These are phyloP conservation scores for Penicillium riverlandense DNA, from an alignment of 495 filamentous ascomycete genomes.

Conservation along the genomic window DNA sequence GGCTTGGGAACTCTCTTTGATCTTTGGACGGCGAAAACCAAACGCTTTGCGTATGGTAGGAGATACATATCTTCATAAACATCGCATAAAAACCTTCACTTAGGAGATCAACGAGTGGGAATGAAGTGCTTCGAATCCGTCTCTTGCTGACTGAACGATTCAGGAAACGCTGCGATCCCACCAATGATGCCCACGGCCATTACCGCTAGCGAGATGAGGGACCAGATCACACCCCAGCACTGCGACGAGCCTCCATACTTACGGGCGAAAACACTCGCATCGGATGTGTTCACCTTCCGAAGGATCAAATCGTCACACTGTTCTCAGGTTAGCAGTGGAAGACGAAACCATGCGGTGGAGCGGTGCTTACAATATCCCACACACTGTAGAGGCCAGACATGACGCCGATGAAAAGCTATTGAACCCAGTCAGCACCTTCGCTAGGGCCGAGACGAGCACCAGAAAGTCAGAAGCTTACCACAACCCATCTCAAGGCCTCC, in stretches of 20 bases:
- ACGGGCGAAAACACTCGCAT: slow-evolving; percentile 74
- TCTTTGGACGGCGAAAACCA: too few species aligned
- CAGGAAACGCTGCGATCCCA: slow-evolving; percentile 67
- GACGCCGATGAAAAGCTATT: slow-evolving; percentile 66
- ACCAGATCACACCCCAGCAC: slow-evolving; percentile 79
- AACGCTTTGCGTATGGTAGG: too few species aligned
- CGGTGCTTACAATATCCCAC: slow-evolving; percentile 68
- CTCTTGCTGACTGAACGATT: slow-evolving; percentile 60
- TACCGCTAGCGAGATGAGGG: slow-evolving; percentile 58
- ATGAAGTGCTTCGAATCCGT: slow-evolving; percentile 62
- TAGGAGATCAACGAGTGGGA: slow-evolving; percentile 27
- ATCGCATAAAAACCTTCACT: too few species aligned
- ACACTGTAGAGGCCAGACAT: slow-evolving; percentile 73
- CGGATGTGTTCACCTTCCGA: slow-evolving; percentile 71
- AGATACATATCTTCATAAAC: too few species aligned
- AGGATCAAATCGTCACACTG: slow-evolving; percentile 76
- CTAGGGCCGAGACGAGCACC: background rate
- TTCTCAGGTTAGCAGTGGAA: slow-evolving; percentile 1
- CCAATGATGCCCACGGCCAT: slow-evolving; percentile 66
- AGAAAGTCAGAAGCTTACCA: slow-evolving; percentile 33
- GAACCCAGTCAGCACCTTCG: background rate
- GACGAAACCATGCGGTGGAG: background rate
- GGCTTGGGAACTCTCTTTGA: too few species aligned
- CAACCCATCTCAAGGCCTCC: slow-evolving; percentile 64
- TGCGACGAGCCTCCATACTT: slow-evolving; percentile 71